phyloP scores from a whole-genome alignment of 768 basidiomycete species.

The Xerocomellus amylosporus region DNA sequence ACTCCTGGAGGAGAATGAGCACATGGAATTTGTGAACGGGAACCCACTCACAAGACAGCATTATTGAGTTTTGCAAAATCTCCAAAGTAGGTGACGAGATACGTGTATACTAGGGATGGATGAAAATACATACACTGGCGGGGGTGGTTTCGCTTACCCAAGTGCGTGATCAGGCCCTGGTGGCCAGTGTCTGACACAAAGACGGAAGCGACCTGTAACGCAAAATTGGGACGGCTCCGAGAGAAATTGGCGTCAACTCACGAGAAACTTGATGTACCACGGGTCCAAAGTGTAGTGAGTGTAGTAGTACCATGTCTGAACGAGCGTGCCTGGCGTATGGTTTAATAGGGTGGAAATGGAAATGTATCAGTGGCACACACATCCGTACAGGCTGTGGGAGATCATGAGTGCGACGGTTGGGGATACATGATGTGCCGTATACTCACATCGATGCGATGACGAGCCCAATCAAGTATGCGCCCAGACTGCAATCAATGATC shows the following conservation, averaged over 20 bases:
- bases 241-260: constrained; percentile 24
- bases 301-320: constrained; percentile 57
- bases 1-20: background rate
- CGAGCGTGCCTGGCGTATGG: constrained; percentile 44
- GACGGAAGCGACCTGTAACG: constrained; percentile 44
- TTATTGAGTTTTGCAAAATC: constrained; percentile 8
- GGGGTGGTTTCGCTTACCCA: constrained; percentile 30
- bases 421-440: background rate
- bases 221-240: background rate
- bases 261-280: constrained; percentile 48
- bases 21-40: background rate
- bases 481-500: constrained; percentile 35
- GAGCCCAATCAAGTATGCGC: constrained; percentile 50
- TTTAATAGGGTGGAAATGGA: background rate
- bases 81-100: constrained; percentile 42
- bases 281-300: constrained; percentile 48
- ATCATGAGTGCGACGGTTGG: background rate
- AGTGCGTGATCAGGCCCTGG: constrained; percentile 53
- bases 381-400: constrained; percentile 46
- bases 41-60: background rate
- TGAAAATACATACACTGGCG: background rate
- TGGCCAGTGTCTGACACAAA: constrained; percentile 53
- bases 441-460: constrained; percentile 48
- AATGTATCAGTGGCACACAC: constrained; percentile 28
- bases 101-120: constrained; percentile 43